Evolutionary conservation across 148 eudicot species (phyloP), one percentile per base, ranked within the genome.

Genomic region (Salicornia ramosissima): DNA sequence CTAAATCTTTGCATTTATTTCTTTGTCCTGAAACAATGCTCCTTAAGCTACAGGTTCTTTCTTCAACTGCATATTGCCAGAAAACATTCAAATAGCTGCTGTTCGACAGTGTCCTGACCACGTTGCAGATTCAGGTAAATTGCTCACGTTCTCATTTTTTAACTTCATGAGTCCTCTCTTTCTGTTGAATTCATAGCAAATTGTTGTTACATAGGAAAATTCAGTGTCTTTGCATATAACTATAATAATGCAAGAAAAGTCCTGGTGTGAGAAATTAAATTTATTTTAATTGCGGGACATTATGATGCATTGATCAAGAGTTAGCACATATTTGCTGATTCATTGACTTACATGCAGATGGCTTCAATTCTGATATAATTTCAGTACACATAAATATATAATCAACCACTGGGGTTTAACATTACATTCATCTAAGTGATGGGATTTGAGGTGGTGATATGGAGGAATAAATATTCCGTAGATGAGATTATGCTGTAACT

Each of bases 31-130:
- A 83, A 68, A 39, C 43, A 67, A 60, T 31, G 31, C 46, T 63
- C 72, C 69, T 77, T 71, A 54, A 70, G 78, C 70, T 75, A 70
- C 90, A 90, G 98, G 91, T 79, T 86, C 97, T 59, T 86, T 82
- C 80, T 92, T 87, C 81, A 80, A 83, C 55, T 90, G 94, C 80
- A 67, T 92, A 71, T 80, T 88, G 62, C 98, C 98, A 55, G 96
- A 81, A 78, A 86, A 77, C 71, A 81, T 92, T 56, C 88, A 88
- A 75, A 77, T 83, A 60, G 76, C 91, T 69, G 77, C 90, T 49
- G 86, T 90, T 65, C 81, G 80, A 66, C 91, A 82, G 77, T 72
- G 80, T 71, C 87, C 96, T 77, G 89, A 84, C 67, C 80, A 69
- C 74, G 59, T 83, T 60, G 51, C 80, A 74, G 76, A 53, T 78